Conservation (phyloP, 73 alveolate genomes). For the Paraurostyla sp. region DNA sequence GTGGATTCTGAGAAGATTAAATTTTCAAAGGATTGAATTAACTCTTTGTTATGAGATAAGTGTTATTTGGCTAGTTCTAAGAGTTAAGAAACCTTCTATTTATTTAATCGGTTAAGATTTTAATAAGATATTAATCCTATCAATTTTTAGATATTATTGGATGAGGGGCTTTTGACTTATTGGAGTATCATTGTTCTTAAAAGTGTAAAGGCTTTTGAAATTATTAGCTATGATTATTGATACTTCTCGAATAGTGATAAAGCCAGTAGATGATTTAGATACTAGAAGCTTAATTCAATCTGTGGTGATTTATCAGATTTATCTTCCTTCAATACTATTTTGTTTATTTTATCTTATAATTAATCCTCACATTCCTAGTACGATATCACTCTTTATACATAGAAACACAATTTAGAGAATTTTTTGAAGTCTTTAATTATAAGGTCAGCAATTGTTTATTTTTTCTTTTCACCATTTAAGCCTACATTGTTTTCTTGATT, state of each 20-base stretch:
- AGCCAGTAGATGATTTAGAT: background rate
- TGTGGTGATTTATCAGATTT: too few species aligned
- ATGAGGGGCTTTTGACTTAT: too few species aligned
- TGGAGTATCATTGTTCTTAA: background rate
- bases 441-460: too few species aligned
- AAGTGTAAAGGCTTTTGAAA: constrained; percentile 3
- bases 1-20: background rate
- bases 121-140: background rate
- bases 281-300: too few species aligned
- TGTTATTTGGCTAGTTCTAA: constrained; percentile 27
- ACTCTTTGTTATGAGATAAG: background rate
- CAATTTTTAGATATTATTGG: too few species aligned
- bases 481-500: background rate
- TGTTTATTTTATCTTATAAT: background rate
- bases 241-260: constrained; percentile 22
- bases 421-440: background rate
- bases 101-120: constrained; percentile 34
- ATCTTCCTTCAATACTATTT: background rate
- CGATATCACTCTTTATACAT: background rate
- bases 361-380: background rate
- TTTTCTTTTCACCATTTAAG: too few species aligned
- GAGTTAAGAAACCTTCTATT: constrained; percentile 14
- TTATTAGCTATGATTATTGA: background rate
- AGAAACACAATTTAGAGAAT: background rate
- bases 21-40: background rate